Evolutionary conservation across 2,329 filamentous ascomycete species (phyloP), one percentile per base, ranked within the genome.

Genomic region (Aspergillus glaucus): DNA sequence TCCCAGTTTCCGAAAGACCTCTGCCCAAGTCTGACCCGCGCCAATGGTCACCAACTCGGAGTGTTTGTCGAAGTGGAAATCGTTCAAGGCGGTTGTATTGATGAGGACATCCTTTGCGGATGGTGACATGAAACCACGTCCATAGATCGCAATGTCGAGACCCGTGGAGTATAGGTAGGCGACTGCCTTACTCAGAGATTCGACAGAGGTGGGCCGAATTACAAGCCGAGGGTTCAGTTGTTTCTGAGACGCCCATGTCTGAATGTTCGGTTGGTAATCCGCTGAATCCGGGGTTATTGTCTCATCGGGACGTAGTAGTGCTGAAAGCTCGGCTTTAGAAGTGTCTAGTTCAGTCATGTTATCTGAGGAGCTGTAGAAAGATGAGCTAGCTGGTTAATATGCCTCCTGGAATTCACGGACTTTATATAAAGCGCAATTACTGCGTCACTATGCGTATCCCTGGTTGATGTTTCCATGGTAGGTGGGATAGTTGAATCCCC

Each of bases 91-190:
- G 1, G 61, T 60, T 52, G 68, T 64, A 46, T 61, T 69, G 30
- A 73, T 53, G 6, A 72, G 45, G 3, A 71, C 66, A 50, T 71
- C 67, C 10, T 51, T 55, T 0, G 70, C 63, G 0, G 68, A 71
- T 2, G 63, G 60, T 15, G 60, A 63, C 15, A 64, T 67, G 24
- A 65, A 68, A 2, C 69, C 71, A 1, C 59, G 64, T 43, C 64
- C 63, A 15, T 68, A 64, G 12, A 73, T 60, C 0, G 57, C 61
- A 49, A 72, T 69, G 32, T 71, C 65, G 1, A 74, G 57, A n/a
- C 55, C 45, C 0, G 60, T 60, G 7, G 56, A 51, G 48, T 64
- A 65, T 12, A 71, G 58, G 9, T 59, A 56, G n/a, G 58, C 55
- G n/a, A 72, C 55, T 1, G 62, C 49, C 9, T 54, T 53, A n/a